phyloP scores from a whole-genome alignment of 371 early-diverging fungal species.

The Sporodiniella umbellata region DNA sequence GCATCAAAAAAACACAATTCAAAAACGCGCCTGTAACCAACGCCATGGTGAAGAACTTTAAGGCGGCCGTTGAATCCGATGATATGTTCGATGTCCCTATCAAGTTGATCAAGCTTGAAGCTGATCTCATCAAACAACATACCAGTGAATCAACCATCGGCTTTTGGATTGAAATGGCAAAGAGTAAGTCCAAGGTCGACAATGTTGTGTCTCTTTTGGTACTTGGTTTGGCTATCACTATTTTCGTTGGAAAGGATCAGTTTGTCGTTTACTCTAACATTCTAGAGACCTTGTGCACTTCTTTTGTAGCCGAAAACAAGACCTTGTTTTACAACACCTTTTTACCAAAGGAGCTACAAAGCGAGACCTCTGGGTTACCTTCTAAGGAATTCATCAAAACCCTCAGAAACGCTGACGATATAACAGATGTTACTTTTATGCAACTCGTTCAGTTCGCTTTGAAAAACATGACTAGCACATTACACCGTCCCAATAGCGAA shows the following conservation, averaged over 20 bases:
- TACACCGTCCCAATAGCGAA: slow-evolving; percentile 4
- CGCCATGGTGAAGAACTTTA: slow-evolving; percentile 15
- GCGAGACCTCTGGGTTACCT: slow-evolving; percentile 6
- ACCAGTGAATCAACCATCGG: not conserved
- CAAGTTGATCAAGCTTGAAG: slow-evolving; percentile 31
- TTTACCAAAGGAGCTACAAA: not conserved
- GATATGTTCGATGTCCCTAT: slow-evolving; percentile 16
- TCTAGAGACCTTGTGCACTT: slow-evolving; percentile 8
- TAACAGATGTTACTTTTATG: slow-evolving; percentile 8
- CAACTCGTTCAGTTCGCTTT: slow-evolving; percentile 21
- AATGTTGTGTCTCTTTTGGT: slow-evolving; percentile 33
- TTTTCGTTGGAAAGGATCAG: slow-evolving; percentile 10
- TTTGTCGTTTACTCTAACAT: slow-evolving; percentile 1
- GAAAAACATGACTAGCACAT: slow-evolving; percentile 5
- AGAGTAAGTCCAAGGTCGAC: slow-evolving; percentile 11
- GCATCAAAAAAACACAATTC: not conserved
- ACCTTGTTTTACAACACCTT: slow-evolving; percentile 10
- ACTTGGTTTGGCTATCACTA: slow-evolving; percentile 17
- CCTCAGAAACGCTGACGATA: slow-evolving; percentile 17
- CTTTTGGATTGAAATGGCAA: slow-evolving; percentile 34
- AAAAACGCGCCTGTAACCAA: slow-evolving; percentile 9
- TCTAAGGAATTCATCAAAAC: slow-evolving; percentile 17
- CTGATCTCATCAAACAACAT: slow-evolving; percentile 20
- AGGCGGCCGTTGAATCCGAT: slow-evolving; percentile 6
- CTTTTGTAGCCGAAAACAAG: not conserved